phyloP scores from a whole-genome alignment of 805 yeast genomes.

The Naumovozyma dairenensis region DNA sequence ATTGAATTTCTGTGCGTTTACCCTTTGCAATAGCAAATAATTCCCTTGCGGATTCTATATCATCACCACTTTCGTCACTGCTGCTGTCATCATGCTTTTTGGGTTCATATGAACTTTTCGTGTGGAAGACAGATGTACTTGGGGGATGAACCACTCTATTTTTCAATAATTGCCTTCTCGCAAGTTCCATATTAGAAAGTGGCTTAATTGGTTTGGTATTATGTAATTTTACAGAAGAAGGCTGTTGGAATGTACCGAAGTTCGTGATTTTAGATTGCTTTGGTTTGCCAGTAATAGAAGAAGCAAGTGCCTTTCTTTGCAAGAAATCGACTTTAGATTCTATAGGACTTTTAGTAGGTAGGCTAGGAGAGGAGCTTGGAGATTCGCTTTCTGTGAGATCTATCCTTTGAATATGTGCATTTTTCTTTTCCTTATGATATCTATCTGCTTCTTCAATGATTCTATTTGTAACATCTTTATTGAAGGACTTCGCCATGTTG shows the following conservation, averaged over 20 bases:
- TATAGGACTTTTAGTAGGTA: conserved; percentile 2
- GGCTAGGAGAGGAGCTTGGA: conserved; percentile 6
- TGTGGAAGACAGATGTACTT: conserved; percentile 40
- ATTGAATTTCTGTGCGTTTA: conserved; percentile 24
- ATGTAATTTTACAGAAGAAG: conserved; percentile 13
- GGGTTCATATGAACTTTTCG: conserved; percentile 24
- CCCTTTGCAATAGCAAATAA: conserved; percentile 28
- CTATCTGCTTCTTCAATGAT: conserved; percentile 36
- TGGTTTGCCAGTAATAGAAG: conserved; percentile 24
- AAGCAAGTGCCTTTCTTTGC: conserved; percentile 25
- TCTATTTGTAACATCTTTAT: conserved; percentile 44
- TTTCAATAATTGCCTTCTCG: conserved; percentile 26
- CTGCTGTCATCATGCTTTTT: conserved; percentile 21
- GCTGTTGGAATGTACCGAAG: conserved; percentile 30
- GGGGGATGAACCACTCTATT: conserved; percentile 37
- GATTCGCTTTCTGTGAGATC: conserved; percentile 3
- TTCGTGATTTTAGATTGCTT: conserved; percentile 32
- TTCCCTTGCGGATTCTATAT: conserved; percentile 30
- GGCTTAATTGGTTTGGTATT: conserved; percentile 24
- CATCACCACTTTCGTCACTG: conserved; percentile 33
- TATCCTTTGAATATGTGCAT: conserved; percentile 4
- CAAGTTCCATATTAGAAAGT: conserved; percentile 30
- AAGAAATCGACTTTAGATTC: conserved; percentile 27
- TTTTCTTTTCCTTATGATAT: conserved; percentile 27
- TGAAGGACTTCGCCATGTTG: conserved; percentile 47